Evolutionary conservation across 257 asterid species (phyloP).

Genomic region (Solanum dulcamara): DNA sequence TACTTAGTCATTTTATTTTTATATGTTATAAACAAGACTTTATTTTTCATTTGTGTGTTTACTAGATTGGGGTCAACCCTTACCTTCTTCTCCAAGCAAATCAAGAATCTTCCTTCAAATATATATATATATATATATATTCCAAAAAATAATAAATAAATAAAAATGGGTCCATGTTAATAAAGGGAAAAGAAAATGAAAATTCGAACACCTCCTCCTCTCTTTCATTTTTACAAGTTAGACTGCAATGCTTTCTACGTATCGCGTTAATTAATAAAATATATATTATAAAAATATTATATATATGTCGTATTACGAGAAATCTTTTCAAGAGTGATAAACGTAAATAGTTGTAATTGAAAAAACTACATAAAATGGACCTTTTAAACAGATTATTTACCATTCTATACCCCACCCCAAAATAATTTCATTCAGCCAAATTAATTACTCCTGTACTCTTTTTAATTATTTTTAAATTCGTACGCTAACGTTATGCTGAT

Average conservation of each 20-base stretch:
- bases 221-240: neutral
- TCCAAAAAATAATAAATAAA: too few species aligned
- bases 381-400: too few species aligned
- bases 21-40: neutral
- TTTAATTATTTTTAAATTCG: too few species aligned
- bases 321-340: too few species aligned
- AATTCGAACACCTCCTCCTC: neutral
- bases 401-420: too few species aligned
- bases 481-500: too few species aligned
- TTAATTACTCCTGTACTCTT: too few species aligned
- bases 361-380: too few species aligned
- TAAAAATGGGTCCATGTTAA: neutral
- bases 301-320: neutral
- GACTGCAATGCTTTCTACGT: neutral
- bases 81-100: neutral
- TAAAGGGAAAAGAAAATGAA: neutral
- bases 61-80: neutral
- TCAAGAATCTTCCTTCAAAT: neutral
- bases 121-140: too few species aligned
- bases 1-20: too few species aligned
- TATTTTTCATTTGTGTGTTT: neutral
- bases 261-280: neutral
- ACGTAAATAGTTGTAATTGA: too few species aligned
- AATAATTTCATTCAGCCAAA: too few species aligned
- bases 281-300: neutral